Percentiles rank a stretch among this genome's conserved stretches.
phyloP scores from a whole-genome alignment of 371 early-diverging fungal species.

The Mortierella sp. region DNA sequence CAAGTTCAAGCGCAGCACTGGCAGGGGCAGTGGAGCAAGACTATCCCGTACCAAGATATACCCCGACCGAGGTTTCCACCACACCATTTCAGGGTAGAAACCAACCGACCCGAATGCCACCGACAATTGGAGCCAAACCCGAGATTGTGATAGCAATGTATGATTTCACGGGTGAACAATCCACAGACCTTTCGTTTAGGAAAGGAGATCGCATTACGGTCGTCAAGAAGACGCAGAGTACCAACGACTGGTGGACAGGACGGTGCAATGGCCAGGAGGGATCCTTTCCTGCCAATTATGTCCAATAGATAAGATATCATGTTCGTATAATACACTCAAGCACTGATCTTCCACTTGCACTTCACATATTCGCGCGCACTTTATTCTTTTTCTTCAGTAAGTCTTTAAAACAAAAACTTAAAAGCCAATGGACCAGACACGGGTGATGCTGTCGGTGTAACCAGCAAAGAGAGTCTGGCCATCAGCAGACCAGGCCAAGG shows the following conservation, averaged over 20 bases:
- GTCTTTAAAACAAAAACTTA: slow-evolving; percentile 9
- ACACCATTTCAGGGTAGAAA: neutral
- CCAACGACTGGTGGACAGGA: slow-evolving; percentile 91
- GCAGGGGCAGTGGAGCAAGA: neutral
- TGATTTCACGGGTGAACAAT: slow-evolving; percentile 76
- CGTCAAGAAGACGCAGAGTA: slow-evolving; percentile 64
- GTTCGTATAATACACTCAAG: no score
- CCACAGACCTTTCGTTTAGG: slow-evolving; percentile 77
- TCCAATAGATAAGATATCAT: slow-evolving; percentile 6
- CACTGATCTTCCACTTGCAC: no score
- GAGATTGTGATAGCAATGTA: slow-evolving; percentile 73
- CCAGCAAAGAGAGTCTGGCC: slow-evolving; percentile 98
- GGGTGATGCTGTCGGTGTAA: slow-evolving; percentile 96
- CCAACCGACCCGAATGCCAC: slow-evolving; percentile 36
- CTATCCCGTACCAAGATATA: slow-evolving; percentile 8
- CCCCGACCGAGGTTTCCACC: neutral
- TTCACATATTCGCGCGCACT: no score
- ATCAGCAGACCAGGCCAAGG: slow-evolving; percentile 98
- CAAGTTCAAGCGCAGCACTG: no score
- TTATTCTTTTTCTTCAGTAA: no score
- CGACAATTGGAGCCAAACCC: slow-evolving; percentile 56
- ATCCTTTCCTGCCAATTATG: slow-evolving; percentile 85
- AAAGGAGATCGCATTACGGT: slow-evolving; percentile 82
- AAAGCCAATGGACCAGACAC: slow-evolving; percentile 81
- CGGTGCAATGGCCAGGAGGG: slow-evolving; percentile 71